phyloP scores from a whole-genome alignment of 2,329 filamentous ascomycete species.

The Neofusicoccum cordaticola region DNA sequence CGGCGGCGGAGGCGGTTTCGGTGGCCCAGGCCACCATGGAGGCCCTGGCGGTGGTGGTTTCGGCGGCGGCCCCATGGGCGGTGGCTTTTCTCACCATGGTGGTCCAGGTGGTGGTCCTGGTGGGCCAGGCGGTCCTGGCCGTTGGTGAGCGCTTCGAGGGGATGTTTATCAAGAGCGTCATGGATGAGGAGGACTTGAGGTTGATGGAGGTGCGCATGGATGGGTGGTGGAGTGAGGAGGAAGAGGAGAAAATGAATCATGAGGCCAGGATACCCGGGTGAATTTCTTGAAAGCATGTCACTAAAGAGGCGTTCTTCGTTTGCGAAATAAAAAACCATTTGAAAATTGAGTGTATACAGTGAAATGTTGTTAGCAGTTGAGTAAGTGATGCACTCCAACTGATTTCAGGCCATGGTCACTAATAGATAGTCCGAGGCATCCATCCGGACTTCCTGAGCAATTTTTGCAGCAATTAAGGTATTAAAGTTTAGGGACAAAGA shows the following conservation, averaged over 20 bases:
- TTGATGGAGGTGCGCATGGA: not conserved
- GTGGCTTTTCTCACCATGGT: not conserved
- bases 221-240: not conserved
- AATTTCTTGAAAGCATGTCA: no score
- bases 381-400: no score
- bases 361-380: no score
- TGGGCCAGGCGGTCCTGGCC: constrained; percentile 9
- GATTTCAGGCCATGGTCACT: no score
- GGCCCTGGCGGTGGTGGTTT: not conserved
- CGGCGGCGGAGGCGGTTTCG: not conserved
- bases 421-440: no score
- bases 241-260: not conserved
- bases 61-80: not conserved
- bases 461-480: no score
- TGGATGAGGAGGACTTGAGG: not conserved
- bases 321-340: no score
- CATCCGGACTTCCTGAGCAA: no score
- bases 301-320: no score
- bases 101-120: constrained; percentile 1
- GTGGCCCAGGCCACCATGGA: not conserved
- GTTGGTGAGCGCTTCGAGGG: not conserved
- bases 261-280: not conserved
- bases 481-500: no score
- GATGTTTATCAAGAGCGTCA: not conserved
- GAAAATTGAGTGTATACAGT: no score